These are phyloP conservation scores for Gyrodon lividus DNA, from an alignment of 768 basidiomycete species.

Conservation along the genomic window DNA sequence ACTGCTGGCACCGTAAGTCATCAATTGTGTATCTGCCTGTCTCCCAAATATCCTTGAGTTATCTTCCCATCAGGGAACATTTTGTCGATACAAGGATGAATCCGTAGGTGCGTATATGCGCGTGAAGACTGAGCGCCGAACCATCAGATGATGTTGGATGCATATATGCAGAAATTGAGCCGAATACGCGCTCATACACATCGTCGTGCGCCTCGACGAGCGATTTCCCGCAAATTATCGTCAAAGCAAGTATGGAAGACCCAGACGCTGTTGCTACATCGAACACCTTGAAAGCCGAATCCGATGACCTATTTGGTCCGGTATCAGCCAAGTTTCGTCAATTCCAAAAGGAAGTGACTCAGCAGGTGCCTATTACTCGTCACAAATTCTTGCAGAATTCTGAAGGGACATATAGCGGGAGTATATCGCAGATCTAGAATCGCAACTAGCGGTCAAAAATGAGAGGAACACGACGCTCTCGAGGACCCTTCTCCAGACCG, in stretches of 20 bases:
- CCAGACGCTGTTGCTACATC: background rate
- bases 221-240: conserved; percentile 7
- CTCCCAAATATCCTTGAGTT: background rate
- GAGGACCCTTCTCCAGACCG: conserved; percentile 10
- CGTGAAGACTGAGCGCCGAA: background rate
- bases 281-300: background rate
- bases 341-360: conserved; percentile 8
- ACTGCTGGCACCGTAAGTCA: conserved; percentile 8
- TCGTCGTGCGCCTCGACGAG: conserved; percentile 1
- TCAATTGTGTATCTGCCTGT: background rate
- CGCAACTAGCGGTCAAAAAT: conserved; percentile 15
- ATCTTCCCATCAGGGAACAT: conserved; percentile 5
- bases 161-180: conserved; percentile 16
- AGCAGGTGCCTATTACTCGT: conserved; percentile 9
- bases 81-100: conserved; percentile 9
- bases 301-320: conserved; percentile 4
- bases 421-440: conserved; percentile 18
- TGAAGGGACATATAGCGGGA: conserved; percentile 15
- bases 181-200: conserved; percentile 1
- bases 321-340: conserved; percentile 1
- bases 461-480: conserved; percentile 14
- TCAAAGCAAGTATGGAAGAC: conserved; percentile 10
- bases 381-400: background rate
- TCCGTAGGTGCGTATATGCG: conserved; percentile 27
- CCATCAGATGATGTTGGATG: background rate